phyloP scores from a whole-genome alignment of 2,329 filamentous ascomycete species.

The Cryphonectria parasitica region DNA sequence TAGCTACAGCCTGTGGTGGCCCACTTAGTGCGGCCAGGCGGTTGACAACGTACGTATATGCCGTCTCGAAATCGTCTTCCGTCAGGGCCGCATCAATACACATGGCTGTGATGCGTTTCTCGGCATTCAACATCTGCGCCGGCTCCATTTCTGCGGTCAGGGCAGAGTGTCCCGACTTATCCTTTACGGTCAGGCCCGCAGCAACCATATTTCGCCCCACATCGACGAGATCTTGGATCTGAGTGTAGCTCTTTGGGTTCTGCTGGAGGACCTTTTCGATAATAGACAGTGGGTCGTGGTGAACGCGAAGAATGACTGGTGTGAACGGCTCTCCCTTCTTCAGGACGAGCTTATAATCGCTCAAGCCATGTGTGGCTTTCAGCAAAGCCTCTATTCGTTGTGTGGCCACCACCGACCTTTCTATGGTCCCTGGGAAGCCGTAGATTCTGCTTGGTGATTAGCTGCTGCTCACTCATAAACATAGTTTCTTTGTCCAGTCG shows the following conservation, averaged over 20 bases:
- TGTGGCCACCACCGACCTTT: slow-evolving; percentile 53
- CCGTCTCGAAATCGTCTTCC: slow-evolving; percentile 83
- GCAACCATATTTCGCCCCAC: slow-evolving; percentile 70
- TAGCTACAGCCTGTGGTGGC: slow-evolving; percentile 23
- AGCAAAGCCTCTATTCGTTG: slow-evolving; percentile 67
- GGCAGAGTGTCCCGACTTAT: slow-evolving; percentile 36
- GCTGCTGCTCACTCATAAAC: background rate
- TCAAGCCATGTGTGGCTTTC: slow-evolving; percentile 73
- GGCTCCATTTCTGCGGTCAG: slow-evolving; percentile 35
- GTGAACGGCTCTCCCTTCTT: slow-evolving; percentile 81
- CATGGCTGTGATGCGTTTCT: slow-evolving; percentile 76
- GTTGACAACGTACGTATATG: slow-evolving; percentile 81
- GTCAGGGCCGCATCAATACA: slow-evolving; percentile 73
- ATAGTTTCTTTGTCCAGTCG: slow-evolving; percentile 27
- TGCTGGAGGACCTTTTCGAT: slow-evolving; percentile 75
- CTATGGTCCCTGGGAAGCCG: slow-evolving; percentile 64
- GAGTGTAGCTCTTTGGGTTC: slow-evolving; percentile 74
- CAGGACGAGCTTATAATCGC: slow-evolving; percentile 75
- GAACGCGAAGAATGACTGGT: slow-evolving; percentile 77
- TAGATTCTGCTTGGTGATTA: slow-evolving; percentile 53
- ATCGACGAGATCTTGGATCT: slow-evolving; percentile 71
- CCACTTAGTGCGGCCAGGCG: slow-evolving; percentile 54
- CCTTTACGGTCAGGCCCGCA: slow-evolving; percentile 53
- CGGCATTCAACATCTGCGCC: slow-evolving; percentile 46
- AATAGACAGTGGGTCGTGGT: slow-evolving; percentile 74